phyloP scores from a whole-genome alignment of 148 eudicot genomes.

The Persicaria maculosa region DNA sequence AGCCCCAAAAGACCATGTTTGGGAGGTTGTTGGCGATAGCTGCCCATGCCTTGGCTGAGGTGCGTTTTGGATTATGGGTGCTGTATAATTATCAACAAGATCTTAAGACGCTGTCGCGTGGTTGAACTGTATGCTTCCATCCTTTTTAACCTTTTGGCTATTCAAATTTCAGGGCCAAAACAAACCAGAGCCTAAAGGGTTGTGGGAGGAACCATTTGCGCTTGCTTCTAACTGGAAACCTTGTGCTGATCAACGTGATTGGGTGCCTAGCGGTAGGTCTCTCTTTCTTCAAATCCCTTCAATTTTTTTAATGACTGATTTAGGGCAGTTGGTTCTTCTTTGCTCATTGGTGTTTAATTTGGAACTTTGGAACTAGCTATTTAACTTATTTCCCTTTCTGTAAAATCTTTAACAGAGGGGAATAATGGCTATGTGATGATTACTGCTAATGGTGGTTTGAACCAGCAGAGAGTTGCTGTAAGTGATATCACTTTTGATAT shows the following conservation, averaged over 20 bases:
- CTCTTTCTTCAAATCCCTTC: conserved; percentile 12
- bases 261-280: conserved; percentile 68
- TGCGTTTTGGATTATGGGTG: conserved; percentile 18
- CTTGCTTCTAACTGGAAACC: conserved; percentile 88
- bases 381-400: background rate
- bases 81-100: background rate
- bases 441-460: conserved; percentile 94
- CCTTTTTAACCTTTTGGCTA: background rate
- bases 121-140: background rate
- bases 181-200: conserved; percentile 80
- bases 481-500: conserved; percentile 16
- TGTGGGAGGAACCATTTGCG: conserved; percentile 82
- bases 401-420: conserved; percentile 40
- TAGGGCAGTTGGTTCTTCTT: conserved; percentile 1
- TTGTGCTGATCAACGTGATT: conserved; percentile 72
- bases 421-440: conserved; percentile 72
- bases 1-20: conserved; percentile 78
- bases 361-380: background rate
- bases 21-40: conserved; percentile 87
- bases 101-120: background rate
- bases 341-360: background rate
- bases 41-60: conserved; percentile 96
- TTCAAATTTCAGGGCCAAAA: conserved; percentile 46
- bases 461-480: conserved; percentile 99
- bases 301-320: background rate